Base-by-base conservation (phyloP, 2,329 filamentous ascomycete genomes). In the Teratosphaeria pseudoeucalypti region DNA sequence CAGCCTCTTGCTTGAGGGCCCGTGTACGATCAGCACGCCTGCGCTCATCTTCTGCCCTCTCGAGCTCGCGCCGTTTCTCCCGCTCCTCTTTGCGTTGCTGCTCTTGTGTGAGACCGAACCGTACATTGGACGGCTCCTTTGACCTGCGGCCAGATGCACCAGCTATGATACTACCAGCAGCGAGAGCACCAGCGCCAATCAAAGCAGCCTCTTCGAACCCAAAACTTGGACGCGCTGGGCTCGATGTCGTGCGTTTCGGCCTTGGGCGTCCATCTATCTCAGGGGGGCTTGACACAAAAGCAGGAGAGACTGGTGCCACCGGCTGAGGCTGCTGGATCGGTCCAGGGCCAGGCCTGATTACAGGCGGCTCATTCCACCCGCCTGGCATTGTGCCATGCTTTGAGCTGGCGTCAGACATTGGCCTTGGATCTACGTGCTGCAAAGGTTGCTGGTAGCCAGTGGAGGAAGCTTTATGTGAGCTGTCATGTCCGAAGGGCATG, bases 291-390 rank as follows among this genome's bases (percentile, higher is more conserved):
- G 68, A 62, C 5, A 69, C 68, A 59, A 72, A 70, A 2, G 68
- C 65, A 23, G 70, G 65, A 34, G 66, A 60, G 2, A 95, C 84
- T 0, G 89, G 89, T 2, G 82, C 79, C 60, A 89, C 82, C 2
- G 92, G 92, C 66, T 91, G 87, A 2, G 92, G 92, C 67, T 95
- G 90, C 71, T 94, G 88, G n/a, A 96, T 79, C 11, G 86, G 85
- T 34, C 90, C 81, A 0, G 83, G 79, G 6, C 77, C 83, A 5
- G 85, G 82, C 52, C 82, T 74, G 26, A 75, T 71, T 11, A 62
- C 58, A n/a, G 67, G 57, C 16, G 62, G 47, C 16, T 68, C 67
- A 16, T 69, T 67, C 39, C 68, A 71, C 32, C 64, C 65, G 12
- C 69, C 70, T 10, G 70, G 67, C 63, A 72, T 68, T 1, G 68